These are phyloP conservation scores for Jaltomata sinuosa DNA, from an alignment of 257 asterid species.

Conservation along the genomic window DNA sequence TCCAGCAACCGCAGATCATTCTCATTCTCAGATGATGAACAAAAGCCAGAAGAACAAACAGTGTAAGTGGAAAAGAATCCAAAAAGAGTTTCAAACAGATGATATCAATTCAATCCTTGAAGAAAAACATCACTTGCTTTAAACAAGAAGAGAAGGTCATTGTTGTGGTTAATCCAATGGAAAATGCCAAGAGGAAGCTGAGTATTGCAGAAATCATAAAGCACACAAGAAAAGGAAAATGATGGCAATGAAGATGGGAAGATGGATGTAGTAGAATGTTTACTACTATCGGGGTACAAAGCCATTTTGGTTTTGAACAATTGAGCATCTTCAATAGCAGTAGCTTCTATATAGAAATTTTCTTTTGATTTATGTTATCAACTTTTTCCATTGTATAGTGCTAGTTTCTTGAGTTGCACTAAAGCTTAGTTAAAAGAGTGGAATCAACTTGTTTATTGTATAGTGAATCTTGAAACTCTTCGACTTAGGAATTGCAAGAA, in stretches of 20 bases:
- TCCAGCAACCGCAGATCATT: background rate
- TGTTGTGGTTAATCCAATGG: no score
- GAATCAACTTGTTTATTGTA: background rate
- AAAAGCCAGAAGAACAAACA: no score
- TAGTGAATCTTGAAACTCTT: background rate
- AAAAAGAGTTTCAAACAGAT: background rate
- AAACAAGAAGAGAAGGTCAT: no score
- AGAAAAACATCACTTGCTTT: background rate
- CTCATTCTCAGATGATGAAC: background rate
- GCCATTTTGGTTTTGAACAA: background rate
- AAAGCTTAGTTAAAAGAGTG: background rate
- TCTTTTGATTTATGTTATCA: background rate
- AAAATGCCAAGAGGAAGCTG: no score
- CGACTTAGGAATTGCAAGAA: background rate
- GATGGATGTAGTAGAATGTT: slow-evolving; percentile 36
- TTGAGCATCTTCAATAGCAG: background rate
- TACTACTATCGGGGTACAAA: background rate
- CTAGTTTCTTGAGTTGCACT: background rate
- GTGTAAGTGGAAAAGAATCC: background rate
- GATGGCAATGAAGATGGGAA: slow-evolving; percentile 60
- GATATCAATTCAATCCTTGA: background rate
- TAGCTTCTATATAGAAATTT: background rate
- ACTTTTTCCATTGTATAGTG: background rate
- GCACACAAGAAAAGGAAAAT: slow-evolving; percentile 81
- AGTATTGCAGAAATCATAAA: no score